Percentiles rank a stretch among this genome's conserved stretches.
Evolutionary conservation across 78 protist species (phyloP).

Genomic region (Blattamonas nauphoetae): DNA sequence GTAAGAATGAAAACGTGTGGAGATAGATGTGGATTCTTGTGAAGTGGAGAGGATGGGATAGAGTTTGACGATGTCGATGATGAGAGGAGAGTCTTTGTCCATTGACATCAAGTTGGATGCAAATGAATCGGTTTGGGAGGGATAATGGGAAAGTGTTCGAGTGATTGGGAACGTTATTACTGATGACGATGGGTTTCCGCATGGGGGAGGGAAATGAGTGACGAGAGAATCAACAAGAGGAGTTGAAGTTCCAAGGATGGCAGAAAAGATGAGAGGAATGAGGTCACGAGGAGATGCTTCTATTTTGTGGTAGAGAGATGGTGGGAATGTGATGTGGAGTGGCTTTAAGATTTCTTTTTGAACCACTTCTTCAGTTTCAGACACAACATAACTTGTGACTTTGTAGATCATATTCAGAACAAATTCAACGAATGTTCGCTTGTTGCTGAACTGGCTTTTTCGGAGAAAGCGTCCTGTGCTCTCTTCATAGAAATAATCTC

Average conservation of each 20-base stretch:
- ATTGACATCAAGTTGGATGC: not conserved
- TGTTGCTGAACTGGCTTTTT: not conserved
- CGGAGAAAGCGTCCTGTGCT: conserved; percentile 42
- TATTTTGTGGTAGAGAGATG: not conserved
- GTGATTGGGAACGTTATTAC: not conserved
- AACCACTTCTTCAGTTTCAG: not conserved
- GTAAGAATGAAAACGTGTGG: conserved; percentile 59
- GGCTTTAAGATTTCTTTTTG: not conserved
- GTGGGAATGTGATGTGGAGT: not conserved
- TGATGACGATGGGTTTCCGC: not conserved
- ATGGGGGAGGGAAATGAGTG: not conserved
- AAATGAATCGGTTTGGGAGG: not conserved
- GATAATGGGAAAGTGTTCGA: not conserved
- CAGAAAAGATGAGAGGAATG: not conserved
- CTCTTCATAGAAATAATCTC: conserved; percentile 64
- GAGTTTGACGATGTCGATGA: conserved; percentile 63
- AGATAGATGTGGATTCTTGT: not conserved
- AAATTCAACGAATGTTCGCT: conserved; percentile 78
- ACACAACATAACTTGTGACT: conserved; percentile 32
- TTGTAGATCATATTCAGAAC: conserved; percentile 92
- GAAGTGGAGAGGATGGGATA: not conserved
- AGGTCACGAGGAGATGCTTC: not conserved
- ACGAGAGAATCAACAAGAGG: not conserved
- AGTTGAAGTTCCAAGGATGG: not conserved
- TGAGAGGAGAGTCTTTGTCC: conserved; percentile 55